phyloP scores from a whole-genome alignment of 1,284 basidiomycete genomes.

The Laetiporus sulphureus region DNA sequence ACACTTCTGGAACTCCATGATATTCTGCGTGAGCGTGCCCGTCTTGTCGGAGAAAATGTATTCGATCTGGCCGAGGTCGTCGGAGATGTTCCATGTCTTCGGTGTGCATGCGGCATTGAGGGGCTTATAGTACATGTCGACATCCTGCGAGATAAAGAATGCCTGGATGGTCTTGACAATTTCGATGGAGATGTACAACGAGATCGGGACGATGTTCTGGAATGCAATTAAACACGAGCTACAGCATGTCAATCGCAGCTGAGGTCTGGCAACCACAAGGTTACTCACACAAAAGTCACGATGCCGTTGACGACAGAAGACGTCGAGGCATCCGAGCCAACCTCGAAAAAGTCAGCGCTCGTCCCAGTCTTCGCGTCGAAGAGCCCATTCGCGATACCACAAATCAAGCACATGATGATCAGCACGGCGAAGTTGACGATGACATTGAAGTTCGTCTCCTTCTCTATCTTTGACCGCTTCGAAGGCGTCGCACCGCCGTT shows the following conservation, averaged over 20 bases:
- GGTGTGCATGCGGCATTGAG: slow-evolving; percentile 88
- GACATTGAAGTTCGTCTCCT: slow-evolving; percentile 99
- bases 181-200: slow-evolving; percentile 96
- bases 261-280: not conserved
- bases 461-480: slow-evolving; percentile 94
- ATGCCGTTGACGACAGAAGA: slow-evolving; percentile 72
- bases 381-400: slow-evolving; percentile 73
- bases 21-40: slow-evolving; percentile 91
- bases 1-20: slow-evolving; percentile 99
- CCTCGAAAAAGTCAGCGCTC: slow-evolving; percentile 73
- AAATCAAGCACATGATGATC: slow-evolving; percentile 68
- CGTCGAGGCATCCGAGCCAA: slow-evolving; percentile 52
- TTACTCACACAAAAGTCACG: slow-evolving; percentile 83
- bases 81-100: slow-evolving; percentile 98
- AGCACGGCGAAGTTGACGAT: slow-evolving; percentile 89
- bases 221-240: slow-evolving; percentile 89
- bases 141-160: slow-evolving; percentile 94
- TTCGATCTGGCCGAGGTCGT: slow-evolving; percentile 96
- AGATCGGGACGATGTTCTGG: slow-evolving; percentile 97
- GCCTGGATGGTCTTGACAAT: slow-evolving; percentile 98
- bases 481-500: slow-evolving; percentile 91
- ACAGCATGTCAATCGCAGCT: slow-evolving; percentile 3
- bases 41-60: slow-evolving; percentile 99
- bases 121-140: slow-evolving; percentile 94
- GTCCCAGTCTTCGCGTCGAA: slow-evolving; percentile 58